phyloP scores from a whole-genome alignment of 2,329 filamentous ascomycete species.

The Ceratocystis cacaofunesta region DNA sequence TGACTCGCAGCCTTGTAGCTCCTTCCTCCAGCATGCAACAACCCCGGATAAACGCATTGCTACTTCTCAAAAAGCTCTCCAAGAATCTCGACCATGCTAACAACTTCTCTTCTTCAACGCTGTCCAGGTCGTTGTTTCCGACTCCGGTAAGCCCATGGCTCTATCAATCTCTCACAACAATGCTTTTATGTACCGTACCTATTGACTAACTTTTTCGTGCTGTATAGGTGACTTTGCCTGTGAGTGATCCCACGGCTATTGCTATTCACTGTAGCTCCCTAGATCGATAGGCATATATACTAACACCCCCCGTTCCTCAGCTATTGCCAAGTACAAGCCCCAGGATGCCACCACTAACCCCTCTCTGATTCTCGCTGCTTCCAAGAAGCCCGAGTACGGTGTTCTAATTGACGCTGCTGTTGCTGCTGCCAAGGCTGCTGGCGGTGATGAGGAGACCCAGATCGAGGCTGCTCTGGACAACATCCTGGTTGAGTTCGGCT shows the following conservation, averaged over 20 bases:
- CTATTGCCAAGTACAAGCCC: conserved; percentile 98
- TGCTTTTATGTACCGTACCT: conserved; percentile 11
- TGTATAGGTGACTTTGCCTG: conserved; percentile 58
- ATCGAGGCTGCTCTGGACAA: conserved; percentile 83
- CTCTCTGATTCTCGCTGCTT: conserved; percentile 91
- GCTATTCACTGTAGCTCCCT: conserved; percentile 7
- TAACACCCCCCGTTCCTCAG: conserved; percentile 33
- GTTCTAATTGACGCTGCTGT: conserved; percentile 78
- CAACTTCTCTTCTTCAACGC: conserved; percentile 4
- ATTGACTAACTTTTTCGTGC: conserved; percentile 21
- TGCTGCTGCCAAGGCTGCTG: conserved; percentile 66
- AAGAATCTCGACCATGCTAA: background rate
- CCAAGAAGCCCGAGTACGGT: conserved; percentile 95
- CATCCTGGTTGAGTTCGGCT: conserved; percentile 94
- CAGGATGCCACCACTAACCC: conserved; percentile 99
- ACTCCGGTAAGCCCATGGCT: conserved; percentile 58
- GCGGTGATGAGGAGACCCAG: conserved; percentile 57
- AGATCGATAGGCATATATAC: background rate
- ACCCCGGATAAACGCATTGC: background rate
- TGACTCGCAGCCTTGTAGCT: conserved; percentile 5
- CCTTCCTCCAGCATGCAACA: background rate
- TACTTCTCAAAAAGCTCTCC: too few relatives aligned
- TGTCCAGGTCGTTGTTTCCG: conserved; percentile 78
- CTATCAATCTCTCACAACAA: background rate
- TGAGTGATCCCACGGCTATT: conserved; percentile 32